phyloP scores from a whole-genome alignment of 768 basidiomycete species.

The Mycena sanguinolenta region DNA sequence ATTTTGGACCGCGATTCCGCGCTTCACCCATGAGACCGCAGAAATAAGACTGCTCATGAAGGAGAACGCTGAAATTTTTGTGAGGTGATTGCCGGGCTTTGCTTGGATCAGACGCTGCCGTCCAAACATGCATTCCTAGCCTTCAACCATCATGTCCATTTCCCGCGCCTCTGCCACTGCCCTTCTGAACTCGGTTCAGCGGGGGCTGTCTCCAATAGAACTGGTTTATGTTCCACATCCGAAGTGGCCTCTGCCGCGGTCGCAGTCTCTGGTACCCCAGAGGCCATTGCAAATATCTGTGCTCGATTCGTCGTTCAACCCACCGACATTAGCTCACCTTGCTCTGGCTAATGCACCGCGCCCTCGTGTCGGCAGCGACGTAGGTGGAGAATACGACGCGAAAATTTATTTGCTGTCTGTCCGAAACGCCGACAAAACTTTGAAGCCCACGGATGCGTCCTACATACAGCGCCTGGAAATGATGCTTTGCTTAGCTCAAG shows the following conservation, averaged over 20 bases:
- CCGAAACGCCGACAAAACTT: conserved; percentile 86
- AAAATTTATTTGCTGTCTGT: conserved; percentile 86
- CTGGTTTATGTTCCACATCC: conserved; percentile 72
- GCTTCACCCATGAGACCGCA: conserved; percentile 82
- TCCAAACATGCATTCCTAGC: no score
- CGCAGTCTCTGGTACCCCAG: conserved; percentile 17
- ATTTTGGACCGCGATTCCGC: conserved; percentile 80
- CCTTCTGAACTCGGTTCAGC: conserved; percentile 57
- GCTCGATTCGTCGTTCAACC: conserved; percentile 95
- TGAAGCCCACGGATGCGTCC: conserved; percentile 79
- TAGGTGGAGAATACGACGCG: conserved; percentile 69
- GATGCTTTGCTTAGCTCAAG: conserved; percentile 79
- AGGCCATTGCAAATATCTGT: conserved; percentile 70
- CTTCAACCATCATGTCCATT: conserved; percentile 25
- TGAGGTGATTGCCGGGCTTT: no score
- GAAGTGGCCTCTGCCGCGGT: conserved; percentile 71
- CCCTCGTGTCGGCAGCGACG: conserved; percentile 34
- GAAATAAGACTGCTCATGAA: conserved; percentile 84
- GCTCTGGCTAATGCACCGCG: conserved; percentile 71
- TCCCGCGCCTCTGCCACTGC: conserved; percentile 21
- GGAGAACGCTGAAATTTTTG: conserved; percentile 1
- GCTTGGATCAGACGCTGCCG: background rate
- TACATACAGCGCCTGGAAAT: conserved; percentile 87
- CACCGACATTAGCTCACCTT: conserved; percentile 88
- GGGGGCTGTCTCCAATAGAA: conserved; percentile 62